These are phyloP conservation scores for Cryptococcus wingfieldii DNA, from an alignment of 1,284 basidiomycete species.

Conservation along the genomic window DNA sequence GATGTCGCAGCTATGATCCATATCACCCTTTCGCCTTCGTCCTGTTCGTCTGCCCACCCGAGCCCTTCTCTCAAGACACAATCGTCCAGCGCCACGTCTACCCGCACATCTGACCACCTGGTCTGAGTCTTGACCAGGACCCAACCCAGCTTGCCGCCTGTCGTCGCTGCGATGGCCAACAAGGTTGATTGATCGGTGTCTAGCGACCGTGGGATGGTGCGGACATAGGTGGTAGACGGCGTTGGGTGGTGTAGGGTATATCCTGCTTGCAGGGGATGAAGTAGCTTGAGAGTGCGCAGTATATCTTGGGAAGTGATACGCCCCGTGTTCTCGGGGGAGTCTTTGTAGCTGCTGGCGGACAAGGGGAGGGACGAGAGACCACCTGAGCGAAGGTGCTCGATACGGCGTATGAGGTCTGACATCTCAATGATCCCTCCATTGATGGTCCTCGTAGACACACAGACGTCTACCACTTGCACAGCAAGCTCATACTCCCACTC, in stretches of 20 bases:
- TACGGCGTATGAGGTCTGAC: slow-evolving; percentile 72
- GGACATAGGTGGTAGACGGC: slow-evolving; percentile 28
- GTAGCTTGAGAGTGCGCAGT: slow-evolving; percentile 74
- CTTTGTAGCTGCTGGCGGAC: neutral
- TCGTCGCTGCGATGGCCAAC: slow-evolving; percentile 65
- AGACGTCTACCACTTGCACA: slow-evolving; percentile 95
- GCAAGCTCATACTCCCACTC: slow-evolving; percentile 97
- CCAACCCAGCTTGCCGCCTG: slow-evolving; percentile 63
- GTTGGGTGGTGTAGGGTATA: slow-evolving; percentile 67
- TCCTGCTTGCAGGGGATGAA: slow-evolving; percentile 81
- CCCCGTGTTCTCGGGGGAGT: slow-evolving; percentile 1
- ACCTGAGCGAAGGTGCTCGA: slow-evolving; percentile 62
- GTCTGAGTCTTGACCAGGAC: slow-evolving; percentile 56
- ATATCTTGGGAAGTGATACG: slow-evolving; percentile 76
- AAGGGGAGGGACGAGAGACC: neutral
- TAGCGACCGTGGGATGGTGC: slow-evolving; percentile 57
- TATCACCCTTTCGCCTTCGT: slow-evolving; percentile 48
- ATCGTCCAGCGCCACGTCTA: slow-evolving; percentile 73
- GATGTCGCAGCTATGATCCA: slow-evolving; percentile 40
- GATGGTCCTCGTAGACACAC: slow-evolving; percentile 76
- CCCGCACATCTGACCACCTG: slow-evolving; percentile 75
- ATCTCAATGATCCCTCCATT: slow-evolving; percentile 92
- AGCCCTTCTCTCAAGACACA: slow-evolving; percentile 85
- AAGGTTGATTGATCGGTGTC: slow-evolving; percentile 76
- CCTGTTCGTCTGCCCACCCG: slow-evolving; percentile 91